Evolutionary conservation across 192 early-diverging fungal genomes (phyloP).

Genomic region (Funneliformis geosporum): DNA sequence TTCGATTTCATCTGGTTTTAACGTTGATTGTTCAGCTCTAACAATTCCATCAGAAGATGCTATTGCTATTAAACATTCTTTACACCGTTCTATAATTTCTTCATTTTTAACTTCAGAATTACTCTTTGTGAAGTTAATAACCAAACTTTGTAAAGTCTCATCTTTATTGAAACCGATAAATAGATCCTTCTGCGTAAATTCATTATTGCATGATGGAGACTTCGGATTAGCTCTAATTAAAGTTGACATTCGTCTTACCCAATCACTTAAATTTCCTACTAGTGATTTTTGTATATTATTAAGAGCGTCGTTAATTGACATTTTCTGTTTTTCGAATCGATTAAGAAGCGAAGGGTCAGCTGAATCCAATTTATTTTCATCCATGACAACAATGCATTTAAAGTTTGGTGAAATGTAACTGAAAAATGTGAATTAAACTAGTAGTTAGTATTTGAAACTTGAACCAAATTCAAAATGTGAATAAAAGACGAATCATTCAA

Average conservation of each 20-base stretch:
- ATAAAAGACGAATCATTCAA: not conserved
- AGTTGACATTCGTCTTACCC: conserved; percentile 28
- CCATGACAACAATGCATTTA: conserved; percentile 7
- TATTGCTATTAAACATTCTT: conserved; percentile 24
- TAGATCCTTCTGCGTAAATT: conserved; percentile 14
- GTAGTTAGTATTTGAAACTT: not conserved
- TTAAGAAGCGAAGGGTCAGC: conserved; percentile 4
- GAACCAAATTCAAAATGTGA: not conserved
- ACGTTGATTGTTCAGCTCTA: not conserved
- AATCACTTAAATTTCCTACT: not conserved
- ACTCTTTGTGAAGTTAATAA: not conserved
- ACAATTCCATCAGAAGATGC: conserved; percentile 32
- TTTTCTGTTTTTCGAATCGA: conserved; percentile 23
- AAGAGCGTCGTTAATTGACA: conserved; percentile 9
- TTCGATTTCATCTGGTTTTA: not conserved
- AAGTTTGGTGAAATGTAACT: not conserved
- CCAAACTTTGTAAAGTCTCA: conserved; percentile 23
- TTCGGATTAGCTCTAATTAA: not conserved
- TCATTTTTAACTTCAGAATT: not conserved
- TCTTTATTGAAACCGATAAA: conserved; percentile 26
- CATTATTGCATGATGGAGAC: no score
- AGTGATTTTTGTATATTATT: not conserved
- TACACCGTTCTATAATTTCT: conserved; percentile 17
- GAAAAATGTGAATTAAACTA: not conserved
- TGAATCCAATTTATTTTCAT: not conserved